phyloP scores from a whole-genome alignment of 768 basidiomycete genomes.

The Suillus lakei region DNA sequence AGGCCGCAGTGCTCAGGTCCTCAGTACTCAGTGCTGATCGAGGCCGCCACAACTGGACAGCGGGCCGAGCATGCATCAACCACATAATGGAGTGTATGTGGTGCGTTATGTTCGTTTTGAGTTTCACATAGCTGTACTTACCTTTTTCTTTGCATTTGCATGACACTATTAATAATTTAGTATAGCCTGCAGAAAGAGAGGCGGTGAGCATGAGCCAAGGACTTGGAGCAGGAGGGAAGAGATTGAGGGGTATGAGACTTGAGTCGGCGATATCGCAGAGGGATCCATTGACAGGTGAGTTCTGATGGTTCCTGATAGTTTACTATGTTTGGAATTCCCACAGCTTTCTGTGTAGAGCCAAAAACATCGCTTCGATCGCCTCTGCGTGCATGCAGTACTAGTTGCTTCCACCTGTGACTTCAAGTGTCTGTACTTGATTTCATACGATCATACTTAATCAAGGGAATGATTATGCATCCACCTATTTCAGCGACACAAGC shows the following conservation, averaged over 20 bases:
- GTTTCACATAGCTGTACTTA: neutral
- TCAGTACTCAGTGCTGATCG: too few species aligned
- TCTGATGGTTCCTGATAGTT: too few species aligned
- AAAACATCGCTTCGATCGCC: neutral
- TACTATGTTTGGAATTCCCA: too few species aligned
- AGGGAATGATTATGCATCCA: neutral
- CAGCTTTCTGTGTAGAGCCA: too few species aligned
- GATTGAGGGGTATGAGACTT: neutral
- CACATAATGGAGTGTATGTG: neutral
- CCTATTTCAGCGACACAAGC: neutral
- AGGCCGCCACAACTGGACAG: too few species aligned
- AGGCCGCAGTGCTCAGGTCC: neutral
- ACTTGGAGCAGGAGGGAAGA: neutral
- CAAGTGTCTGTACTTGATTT: neutral
- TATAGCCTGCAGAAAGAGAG: neutral
- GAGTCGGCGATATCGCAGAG: neutral
- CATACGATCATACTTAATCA: neutral
- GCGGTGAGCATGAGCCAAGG: neutral
- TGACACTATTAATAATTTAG: neutral
- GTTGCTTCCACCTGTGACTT: neutral
- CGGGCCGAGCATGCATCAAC: too few species aligned
- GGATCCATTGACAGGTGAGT: neutral
- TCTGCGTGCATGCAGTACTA: neutral
- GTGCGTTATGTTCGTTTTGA: neutral
- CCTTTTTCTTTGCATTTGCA: neutral